Percentiles rank a stretch among this genome's conserved stretches.
Conservation (phyloP, 2,329 filamentous ascomycete genomes). For the Clonostachys chloroleuca region DNA sequence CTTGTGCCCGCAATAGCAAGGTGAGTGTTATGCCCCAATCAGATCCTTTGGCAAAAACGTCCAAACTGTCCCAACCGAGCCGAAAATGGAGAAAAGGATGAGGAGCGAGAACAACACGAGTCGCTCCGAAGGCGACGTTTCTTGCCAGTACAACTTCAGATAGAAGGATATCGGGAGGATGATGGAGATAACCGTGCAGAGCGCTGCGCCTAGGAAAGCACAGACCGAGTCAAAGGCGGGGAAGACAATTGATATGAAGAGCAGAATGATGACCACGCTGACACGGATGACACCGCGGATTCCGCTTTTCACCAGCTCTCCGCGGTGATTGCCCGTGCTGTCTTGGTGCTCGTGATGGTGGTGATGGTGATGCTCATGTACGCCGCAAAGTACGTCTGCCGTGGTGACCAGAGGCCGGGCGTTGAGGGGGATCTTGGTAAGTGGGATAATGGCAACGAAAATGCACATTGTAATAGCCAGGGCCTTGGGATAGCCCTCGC, state of each 20-base stretch:
- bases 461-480: slow-evolving; percentile 77
- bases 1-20: no score
- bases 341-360: slow-evolving; percentile 24
- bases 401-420: slow-evolving; percentile 85
- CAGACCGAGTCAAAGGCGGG: slow-evolving; percentile 88
- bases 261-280: slow-evolving; percentile 63
- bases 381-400: slow-evolving; percentile 72
- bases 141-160: slow-evolving; percentile 77
- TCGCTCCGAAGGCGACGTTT: slow-evolving; percentile 62
- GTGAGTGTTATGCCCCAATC: slow-evolving; percentile 46
- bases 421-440: slow-evolving; percentile 93
- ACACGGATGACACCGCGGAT: slow-evolving; percentile 62
- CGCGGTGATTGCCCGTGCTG: slow-evolving; percentile 29
- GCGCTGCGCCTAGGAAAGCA: slow-evolving; percentile 81
- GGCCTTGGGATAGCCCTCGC: slow-evolving; percentile 66
- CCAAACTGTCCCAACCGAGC: slow-evolving; percentile 76
- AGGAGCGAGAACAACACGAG: slow-evolving; percentile 66
- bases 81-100: slow-evolving; percentile 63
- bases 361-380: slow-evolving; percentile 44
- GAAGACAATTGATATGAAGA: slow-evolving; percentile 64
- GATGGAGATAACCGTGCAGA: slow-evolving; percentile 93
- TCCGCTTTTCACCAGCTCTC: slow-evolving; percentile 31
- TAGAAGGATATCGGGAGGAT: slow-evolving; percentile 87
- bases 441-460: slow-evolving; percentile 86
- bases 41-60: slow-evolving; percentile 79